Conservation (phyloP, 805 yeast species). For the Yarrowia alimentaria region DNA sequence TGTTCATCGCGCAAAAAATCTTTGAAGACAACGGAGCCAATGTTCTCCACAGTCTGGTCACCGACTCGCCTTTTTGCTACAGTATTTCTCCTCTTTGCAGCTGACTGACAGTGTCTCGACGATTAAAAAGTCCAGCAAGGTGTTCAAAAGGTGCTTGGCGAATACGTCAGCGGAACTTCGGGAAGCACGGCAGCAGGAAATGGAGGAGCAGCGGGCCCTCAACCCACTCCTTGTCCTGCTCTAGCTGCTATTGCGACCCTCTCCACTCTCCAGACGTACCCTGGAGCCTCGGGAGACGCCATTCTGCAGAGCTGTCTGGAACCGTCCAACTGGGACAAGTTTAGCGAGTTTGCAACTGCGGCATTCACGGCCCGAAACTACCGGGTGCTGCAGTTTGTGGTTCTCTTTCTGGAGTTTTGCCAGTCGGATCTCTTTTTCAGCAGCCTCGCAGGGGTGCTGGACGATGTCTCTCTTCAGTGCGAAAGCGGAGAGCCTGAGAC, state of each 20-base stretch:
- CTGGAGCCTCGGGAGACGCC: constrained; percentile 10
- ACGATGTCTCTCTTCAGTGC: background rate
- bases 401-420: constrained; percentile 17
- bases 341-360: background rate
- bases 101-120: constrained; percentile 14
- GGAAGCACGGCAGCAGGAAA: too few species aligned
- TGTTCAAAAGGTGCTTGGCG: constrained; percentile 68
- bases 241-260: constrained; percentile 14
- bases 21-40: constrained; percentile 22
- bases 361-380: constrained; percentile 1
- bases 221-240: constrained; percentile 5
- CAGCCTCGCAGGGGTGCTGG: background rate
- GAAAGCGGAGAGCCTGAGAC: background rate
- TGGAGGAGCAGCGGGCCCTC: too few species aligned
- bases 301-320: constrained; percentile 1
- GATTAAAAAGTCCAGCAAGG: constrained; percentile 39
- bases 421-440: constrained; percentile 10
- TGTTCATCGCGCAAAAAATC: constrained; percentile 14
- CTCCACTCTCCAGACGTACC: constrained; percentile 22
- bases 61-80: constrained; percentile 7
- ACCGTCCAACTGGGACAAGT: constrained; percentile 8
- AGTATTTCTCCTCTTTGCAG: background rate
- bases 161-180: constrained; percentile 50
- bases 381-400: constrained; percentile 13
- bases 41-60: background rate